Conservation (phyloP, 345 rosid genomes). For the Murraya paniculata region DNA sequence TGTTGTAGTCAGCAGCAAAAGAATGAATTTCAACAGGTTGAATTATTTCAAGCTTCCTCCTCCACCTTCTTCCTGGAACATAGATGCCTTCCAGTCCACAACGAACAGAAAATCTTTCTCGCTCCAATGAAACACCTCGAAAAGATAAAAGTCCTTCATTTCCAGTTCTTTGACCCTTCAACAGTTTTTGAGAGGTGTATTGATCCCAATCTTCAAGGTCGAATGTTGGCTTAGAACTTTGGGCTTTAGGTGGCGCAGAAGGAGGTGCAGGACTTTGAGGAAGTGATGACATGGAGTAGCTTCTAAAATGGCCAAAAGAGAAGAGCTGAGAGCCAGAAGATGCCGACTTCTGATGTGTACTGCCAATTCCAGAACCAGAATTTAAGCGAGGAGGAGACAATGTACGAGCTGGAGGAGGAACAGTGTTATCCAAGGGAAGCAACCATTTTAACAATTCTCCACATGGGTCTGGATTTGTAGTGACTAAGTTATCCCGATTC, state of each 20-base stretch:
- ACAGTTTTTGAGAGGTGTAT: conserved; percentile 48
- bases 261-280: conserved; percentile 73
- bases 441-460: conserved; percentile 86
- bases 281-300: conserved; percentile 95
- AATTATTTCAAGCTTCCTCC: conserved; percentile 84
- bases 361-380: conserved; percentile 56
- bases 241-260: conserved; percentile 52
- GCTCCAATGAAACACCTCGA: conserved; percentile 83
- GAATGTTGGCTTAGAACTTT: conserved; percentile 70
- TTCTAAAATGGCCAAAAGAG: conserved; percentile 83
- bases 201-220: conserved; percentile 80
- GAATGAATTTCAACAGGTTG: conserved; percentile 88
- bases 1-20: conserved; percentile 82
- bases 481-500: conserved; percentile 33
- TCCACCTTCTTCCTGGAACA: conserved; percentile 93
- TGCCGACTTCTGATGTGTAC: conserved; percentile 49
- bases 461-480: conserved; percentile 56
- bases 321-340: conserved; percentile 85
- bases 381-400: conserved; percentile 53
- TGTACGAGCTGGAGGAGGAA: conserved; percentile 53
- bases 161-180: conserved; percentile 43
- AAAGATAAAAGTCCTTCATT: conserved; percentile 76
- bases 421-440: conserved; percentile 82
- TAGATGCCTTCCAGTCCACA: conserved; percentile 95
- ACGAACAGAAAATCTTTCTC: conserved; percentile 83